Conservation (phyloP, 129 eudicot genomes). For the Ambrosia trifida region DNA sequence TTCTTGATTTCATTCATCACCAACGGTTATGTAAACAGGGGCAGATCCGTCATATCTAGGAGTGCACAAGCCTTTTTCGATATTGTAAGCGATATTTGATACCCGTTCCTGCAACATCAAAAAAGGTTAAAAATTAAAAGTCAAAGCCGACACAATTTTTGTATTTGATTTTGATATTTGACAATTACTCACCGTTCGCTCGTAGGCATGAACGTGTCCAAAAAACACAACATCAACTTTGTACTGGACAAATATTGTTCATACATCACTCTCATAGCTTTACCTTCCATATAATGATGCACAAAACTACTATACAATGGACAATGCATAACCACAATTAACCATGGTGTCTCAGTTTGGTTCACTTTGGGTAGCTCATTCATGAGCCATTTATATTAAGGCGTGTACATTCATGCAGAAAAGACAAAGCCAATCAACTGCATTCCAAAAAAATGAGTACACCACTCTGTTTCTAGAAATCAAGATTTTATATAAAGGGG, state of each 20-base stretch:
- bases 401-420: too few species aligned
- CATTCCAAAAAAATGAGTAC: background rate
- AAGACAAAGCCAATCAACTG: background rate
- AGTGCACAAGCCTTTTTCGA: conserved; percentile 63
- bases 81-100: conserved; percentile 84
- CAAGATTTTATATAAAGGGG: background rate
- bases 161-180: too few species aligned
- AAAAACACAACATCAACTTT: conserved; percentile 89
- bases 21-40: conserved; percentile 86
- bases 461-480: background rate
- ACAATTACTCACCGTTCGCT: conserved; percentile 68
- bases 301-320: too few species aligned
- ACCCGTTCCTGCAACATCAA: conserved; percentile 57
- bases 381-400: too few species aligned
- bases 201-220: conserved; percentile 96
- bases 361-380: too few species aligned
- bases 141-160: too few species aligned
- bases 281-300: conserved; percentile 94
- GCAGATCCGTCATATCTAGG: conserved; percentile 64
- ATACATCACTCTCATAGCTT: conserved; percentile 87
- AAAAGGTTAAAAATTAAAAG: background rate
- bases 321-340: too few species aligned
- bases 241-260: conserved; percentile 74
- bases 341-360: too few species aligned
- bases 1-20: conserved; percentile 95